Conservation (phyloP, 83 land plant genomes). For the Picea engelmannii region DNA sequence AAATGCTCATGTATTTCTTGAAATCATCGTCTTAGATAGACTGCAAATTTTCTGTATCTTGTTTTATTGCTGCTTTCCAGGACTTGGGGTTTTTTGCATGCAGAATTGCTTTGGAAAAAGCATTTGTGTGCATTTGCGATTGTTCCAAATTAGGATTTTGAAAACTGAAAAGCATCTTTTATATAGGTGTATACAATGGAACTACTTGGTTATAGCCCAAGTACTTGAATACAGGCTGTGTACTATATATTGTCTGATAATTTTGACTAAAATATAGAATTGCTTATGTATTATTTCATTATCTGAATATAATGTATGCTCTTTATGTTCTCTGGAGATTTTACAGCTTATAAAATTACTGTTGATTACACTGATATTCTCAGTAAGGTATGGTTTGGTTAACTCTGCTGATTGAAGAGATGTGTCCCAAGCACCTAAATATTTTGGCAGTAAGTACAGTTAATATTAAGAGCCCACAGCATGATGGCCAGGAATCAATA, state of each 20-base stretch:
- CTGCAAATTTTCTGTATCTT: background rate
- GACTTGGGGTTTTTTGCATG: background rate
- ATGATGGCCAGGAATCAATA: background rate
- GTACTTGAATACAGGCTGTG: background rate
- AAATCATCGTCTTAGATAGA: background rate
- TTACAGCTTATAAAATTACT: background rate
- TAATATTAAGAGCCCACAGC: background rate
- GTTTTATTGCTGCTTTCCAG: background rate
- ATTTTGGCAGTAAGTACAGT: background rate
- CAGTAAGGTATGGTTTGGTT: background rate
- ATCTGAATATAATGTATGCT: background rate
- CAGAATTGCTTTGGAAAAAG: background rate
- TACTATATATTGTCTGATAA: background rate
- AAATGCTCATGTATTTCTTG: background rate
- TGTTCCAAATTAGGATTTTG: background rate
- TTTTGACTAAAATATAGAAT: background rate
- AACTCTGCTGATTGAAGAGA: background rate
- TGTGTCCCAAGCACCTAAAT: background rate
- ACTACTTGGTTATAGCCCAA: conserved; percentile 1
- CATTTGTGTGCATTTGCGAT: background rate
- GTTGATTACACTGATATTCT: background rate
- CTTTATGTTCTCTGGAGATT: background rate
- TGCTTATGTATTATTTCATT: background rate
- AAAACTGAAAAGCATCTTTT: background rate
- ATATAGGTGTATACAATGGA: background rate